Conservation (phyloP, 1,139 yeast species). For the Kodamaea arcana region DNA sequence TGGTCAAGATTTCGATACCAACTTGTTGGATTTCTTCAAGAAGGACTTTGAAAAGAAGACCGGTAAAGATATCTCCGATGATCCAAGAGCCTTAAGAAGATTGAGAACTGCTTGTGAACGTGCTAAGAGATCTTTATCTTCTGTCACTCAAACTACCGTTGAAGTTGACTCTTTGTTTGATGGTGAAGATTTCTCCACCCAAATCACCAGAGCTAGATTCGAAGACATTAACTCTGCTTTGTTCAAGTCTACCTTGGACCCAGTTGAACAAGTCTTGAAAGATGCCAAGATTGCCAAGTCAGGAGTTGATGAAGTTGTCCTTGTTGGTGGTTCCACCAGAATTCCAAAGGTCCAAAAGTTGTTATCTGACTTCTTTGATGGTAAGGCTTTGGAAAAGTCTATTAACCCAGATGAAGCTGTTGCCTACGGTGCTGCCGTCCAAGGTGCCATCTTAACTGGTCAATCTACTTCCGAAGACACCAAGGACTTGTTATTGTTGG, state of each 20-base stretch:
- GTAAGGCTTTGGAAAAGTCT: constrained; percentile 93
- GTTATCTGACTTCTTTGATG: constrained; percentile 96
- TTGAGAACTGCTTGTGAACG: constrained; percentile 99
- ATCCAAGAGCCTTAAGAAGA: constrained; percentile 97
- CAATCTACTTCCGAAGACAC: constrained; percentile 96
- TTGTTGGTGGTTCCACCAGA: constrained; percentile 99
- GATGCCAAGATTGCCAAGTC: constrained; percentile 91
- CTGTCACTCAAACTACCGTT: constrained; percentile 93
- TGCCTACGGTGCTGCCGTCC: constrained; percentile 99
- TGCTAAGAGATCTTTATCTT: constrained; percentile 98
- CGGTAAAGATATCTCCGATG: constrained; percentile 84
- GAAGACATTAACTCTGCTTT: constrained; percentile 95
- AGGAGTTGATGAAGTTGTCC: constrained; percentile 89
- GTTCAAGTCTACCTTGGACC: constrained; percentile 94
- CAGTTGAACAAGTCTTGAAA: constrained; percentile 96
- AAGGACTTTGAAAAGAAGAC: constrained; percentile 96
- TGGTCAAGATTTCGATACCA: constrained; percentile 99
- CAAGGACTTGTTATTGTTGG: constrained; percentile 94
- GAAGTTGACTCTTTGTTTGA: constrained; percentile 96
- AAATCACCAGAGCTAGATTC: constrained; percentile 98
- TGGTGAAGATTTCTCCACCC: constrained; percentile 95
- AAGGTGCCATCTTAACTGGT: constrained; percentile 98
- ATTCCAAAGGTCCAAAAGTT: constrained; percentile 98
- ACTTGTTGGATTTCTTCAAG: constrained; percentile 90
- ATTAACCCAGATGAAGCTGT: constrained; percentile 99